Conservation (phyloP, 768 basidiomycete species). For the Albatrellus ellisii region DNA sequence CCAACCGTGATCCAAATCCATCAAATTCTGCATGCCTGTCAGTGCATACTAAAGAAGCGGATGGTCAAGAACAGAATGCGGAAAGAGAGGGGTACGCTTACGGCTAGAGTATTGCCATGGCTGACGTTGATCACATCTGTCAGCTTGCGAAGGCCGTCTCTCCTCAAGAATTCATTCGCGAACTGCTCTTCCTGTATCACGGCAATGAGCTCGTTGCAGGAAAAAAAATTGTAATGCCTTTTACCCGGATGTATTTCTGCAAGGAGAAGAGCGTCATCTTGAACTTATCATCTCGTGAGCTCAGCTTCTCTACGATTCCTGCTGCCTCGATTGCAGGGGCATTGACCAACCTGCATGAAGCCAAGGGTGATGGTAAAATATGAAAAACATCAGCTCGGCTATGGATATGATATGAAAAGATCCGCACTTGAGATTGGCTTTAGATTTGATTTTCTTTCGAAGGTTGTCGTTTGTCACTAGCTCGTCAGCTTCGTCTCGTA, state of each 20-base stretch:
- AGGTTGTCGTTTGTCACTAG: conserved; percentile 83
- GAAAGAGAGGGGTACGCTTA: conserved; percentile 22
- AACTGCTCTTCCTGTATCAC: conserved; percentile 66
- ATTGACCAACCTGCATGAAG: conserved; percentile 49
- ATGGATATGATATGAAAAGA: conserved; percentile 1
- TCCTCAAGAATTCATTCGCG: conserved; percentile 60
- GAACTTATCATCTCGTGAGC: conserved; percentile 42
- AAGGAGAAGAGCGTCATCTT: conserved; percentile 64
- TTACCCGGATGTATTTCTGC: conserved; percentile 66
- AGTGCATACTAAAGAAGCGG: conserved; percentile 54
- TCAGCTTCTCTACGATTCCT: conserved; percentile 62
- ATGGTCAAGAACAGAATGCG: neutral
- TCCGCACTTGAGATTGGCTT: conserved; percentile 64
- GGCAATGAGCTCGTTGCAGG: conserved; percentile 2
- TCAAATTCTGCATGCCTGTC: conserved; percentile 74
- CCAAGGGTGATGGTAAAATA: neutral
- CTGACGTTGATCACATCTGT: conserved; percentile 51
- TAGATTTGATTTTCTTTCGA: conserved; percentile 66
- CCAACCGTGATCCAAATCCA: conserved; percentile 84
- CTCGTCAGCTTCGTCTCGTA: conserved; percentile 75
- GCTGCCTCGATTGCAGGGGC: conserved; percentile 70
- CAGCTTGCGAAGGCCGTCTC: conserved; percentile 59
- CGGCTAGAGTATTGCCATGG: conserved; percentile 79
- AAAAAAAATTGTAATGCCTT: conserved; percentile 10
- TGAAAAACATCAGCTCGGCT: neutral